Base-by-base conservation (phyloP, 768 basidiomycete species). In the Phylloporus sp. region DNA sequence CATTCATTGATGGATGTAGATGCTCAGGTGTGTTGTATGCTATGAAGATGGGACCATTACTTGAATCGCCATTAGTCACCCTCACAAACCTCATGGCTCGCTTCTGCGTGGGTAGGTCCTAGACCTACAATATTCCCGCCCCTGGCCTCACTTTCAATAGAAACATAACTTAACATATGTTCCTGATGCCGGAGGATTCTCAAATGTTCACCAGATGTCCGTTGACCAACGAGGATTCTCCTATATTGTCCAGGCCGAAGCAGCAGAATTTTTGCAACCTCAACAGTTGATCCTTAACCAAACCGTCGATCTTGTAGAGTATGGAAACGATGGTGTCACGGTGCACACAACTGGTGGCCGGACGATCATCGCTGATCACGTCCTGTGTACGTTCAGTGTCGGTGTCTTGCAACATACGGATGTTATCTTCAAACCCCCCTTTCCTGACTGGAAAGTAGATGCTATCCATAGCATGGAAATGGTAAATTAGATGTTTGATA, bases 391-490 rank as follows among this genome's bases (percentile, higher is more conserved):
- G 0, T 87, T 87, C 68, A 86, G 84, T 54, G 62, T 84, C 2
- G 86, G 86, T 0, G 86, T 88, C 6, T 70, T 88, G 48, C 86
- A 88, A 68, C 72, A 84, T 51, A 68, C 75, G 35, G 84, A 85
- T 53, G 80, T 87, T 4, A 51, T 47, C 4, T 87, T 85, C 56
- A 60, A 75, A 35, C 85, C 67, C 2, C 22, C 67, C 8, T 62
- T 86, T 20, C 85, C 83, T 28, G 60, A 70, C 65, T 86, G 76
- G 72, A 86, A 86, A 61, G 49, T 70, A 22, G 84, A 86, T 50
- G 84, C 83, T 5, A 79, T 86, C 35, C 75, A 80, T 26, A 77
- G 76, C 51, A 78, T 85, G 65, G 71, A 72, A 11, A 85, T 86
- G 85, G 81, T 76, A 22, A 43, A 63, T 47, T 4, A 1, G 20